Base-by-base conservation (phyloP, 805 yeast species). In the Candida tammaniensis region DNA sequence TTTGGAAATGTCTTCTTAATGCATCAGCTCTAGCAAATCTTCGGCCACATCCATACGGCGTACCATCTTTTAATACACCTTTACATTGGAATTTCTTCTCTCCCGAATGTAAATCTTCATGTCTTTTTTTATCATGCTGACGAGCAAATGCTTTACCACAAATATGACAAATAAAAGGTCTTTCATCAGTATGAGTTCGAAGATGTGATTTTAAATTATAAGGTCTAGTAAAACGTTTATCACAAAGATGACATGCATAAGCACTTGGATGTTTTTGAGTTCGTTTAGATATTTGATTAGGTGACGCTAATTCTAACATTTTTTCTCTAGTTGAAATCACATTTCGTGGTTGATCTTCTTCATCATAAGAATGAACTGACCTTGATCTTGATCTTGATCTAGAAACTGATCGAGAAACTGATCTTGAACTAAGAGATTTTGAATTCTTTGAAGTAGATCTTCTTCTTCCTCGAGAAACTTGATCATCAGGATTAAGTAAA, bases 161-260 rank as follows among this genome's bases (percentile, higher is more conserved):
- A 3, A 75, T 69, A 10, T 72, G 64, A 57, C 95, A 85, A 6
- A 76, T 68, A 50, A 76, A 85, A 5, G 93, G 94, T 34, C 88
- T 62, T 51, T 85, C 94, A 52, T 83, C 83, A 0, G 94, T 84
- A 55, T 86, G 98, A 0, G 98, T 91, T 39, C 96, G 68, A 52
- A 85, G 64, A 60, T 91, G 98, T 0, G 96, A 86, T 47, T 91
- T 86, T 46, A 91, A 67, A 54, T 93, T 93, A 57, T 93, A 93
- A 0, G 96, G 96, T 36, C 98, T 65, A 2, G 98, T 91, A 55
- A 91, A 91, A 31, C 81, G 66, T 59, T 87, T 88, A 25, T 80
- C 88, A 59, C 98, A 91, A 27, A 85, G 60, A 39, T 80, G 79
- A 57, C 98, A 91, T 2, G 82, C 82, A 57, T 76, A 85, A 7